Percentiles rank a stretch among this genome's conserved stretches.
phyloP scores from a whole-genome alignment of 352 stramenopile genomes.

The Pythium plurisporium region DNA sequence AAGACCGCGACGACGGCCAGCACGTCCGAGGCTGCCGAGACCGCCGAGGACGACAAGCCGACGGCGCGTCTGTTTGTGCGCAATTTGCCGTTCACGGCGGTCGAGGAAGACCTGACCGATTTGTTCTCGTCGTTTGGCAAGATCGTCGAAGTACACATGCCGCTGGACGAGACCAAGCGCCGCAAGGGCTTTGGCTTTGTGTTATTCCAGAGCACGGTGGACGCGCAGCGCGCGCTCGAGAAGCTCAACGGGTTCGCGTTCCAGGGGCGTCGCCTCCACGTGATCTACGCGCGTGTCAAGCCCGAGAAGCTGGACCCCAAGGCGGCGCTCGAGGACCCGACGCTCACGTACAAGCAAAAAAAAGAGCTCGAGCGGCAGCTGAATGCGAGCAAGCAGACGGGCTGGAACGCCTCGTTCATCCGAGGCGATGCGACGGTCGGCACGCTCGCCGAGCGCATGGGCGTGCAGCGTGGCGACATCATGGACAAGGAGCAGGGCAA shows the following conservation, averaged over 20 bases:
- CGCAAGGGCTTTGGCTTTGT: conserved; percentile 98
- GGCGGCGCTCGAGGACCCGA: conserved; percentile 52
- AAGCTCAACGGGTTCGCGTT: conserved; percentile 93
- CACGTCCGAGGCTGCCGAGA: conserved; percentile 5
- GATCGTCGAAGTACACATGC: conserved; percentile 94
- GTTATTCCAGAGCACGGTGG: conserved; percentile 89
- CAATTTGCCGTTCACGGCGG: conserved; percentile 96
- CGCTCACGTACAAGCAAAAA: conserved; percentile 85
- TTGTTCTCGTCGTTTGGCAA: conserved; percentile 87
- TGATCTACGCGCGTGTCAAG: conserved; percentile 87
- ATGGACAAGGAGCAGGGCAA: conserved; percentile 94
- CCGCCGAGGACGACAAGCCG: conserved; percentile 34
- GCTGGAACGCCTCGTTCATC: conserved; percentile 95
- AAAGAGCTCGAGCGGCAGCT: conserved; percentile 90
- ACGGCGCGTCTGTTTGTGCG: conserved; percentile 94
- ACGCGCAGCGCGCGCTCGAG: conserved; percentile 86
- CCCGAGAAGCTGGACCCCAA: conserved; percentile 57
- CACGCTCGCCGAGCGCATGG: conserved; percentile 81
- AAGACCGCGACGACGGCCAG: not conserved
- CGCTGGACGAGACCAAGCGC: conserved; percentile 93
- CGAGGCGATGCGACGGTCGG: conserved; percentile 68
- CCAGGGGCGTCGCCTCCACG: conserved; percentile 94
- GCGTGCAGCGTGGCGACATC: conserved; percentile 93
- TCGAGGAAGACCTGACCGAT: conserved; percentile 94
- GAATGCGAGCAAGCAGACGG: conserved; percentile 68